A percentile compares a stretch with the other conserved stretches of the same genome.
These are phyloP conservation scores for Fusarium sp. DNA, from an alignment of 2,329 filamentous ascomycete genomes.

Conservation along the genomic window DNA sequence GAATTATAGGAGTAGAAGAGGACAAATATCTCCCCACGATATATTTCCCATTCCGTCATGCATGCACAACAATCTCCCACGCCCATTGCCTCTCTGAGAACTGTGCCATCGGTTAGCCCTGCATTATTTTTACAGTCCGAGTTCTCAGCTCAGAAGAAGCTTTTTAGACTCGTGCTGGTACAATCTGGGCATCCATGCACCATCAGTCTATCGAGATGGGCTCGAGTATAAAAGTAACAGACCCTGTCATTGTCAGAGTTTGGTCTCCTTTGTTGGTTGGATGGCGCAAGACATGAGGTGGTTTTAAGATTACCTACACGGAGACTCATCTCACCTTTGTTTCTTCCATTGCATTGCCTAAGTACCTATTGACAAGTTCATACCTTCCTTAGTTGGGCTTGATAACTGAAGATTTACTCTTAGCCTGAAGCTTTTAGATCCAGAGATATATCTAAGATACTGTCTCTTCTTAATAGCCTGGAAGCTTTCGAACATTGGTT, in stretches of 20 bases:
- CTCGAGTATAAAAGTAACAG: conserved; percentile 52
- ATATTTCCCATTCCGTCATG: not conserved
- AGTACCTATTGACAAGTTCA: not conserved
- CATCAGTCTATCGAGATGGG: conserved; percentile 23
- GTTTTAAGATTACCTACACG: conserved; percentile 49
- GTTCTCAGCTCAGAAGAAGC: conserved; percentile 28
- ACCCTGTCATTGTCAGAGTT: conserved; percentile 46
- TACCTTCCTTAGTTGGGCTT: not conserved
- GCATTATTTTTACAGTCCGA: not conserved
- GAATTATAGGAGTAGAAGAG: not conserved
- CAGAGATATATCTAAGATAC: not conserved
- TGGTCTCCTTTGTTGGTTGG: conserved; percentile 46
- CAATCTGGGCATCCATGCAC: not conserved
- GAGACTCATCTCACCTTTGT: conserved; percentile 38
- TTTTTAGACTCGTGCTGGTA: not conserved
- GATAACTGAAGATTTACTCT: not conserved
- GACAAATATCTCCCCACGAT: not conserved
- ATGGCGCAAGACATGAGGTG: conserved; percentile 56
- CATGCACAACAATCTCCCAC: not conserved
- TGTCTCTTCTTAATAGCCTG: not conserved
- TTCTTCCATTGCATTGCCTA: conserved; percentile 7
- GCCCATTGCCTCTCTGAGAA: conserved; percentile 10
- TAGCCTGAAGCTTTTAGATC: not conserved
- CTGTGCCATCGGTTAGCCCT: not conserved
- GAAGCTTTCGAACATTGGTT: not conserved